Base-by-base conservation (phyloP, 805 yeast genomes). In the Saccharomycopsis sp. region DNA sequence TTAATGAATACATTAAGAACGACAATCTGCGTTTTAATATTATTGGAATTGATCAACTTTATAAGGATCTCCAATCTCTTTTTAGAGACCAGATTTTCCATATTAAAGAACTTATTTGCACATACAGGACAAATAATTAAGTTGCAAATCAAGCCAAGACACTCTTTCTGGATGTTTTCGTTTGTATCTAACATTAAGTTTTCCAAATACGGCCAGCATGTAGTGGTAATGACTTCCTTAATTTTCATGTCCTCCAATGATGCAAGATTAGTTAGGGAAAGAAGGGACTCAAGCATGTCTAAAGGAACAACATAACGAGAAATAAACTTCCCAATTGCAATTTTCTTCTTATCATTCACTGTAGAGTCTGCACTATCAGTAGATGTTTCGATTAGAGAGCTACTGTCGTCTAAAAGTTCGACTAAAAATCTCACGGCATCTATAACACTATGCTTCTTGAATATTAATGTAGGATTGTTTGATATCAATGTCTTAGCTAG, bases 231-330 rank as follows among this genome's bases (percentile, higher is more conserved):
- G 8, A 71, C 64, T 56, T 73, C 72, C 38, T 79, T 71, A 2
- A 72, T 70, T 1, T 67, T 62, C 29, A 65, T 64, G 7, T 68
- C 62, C 2, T 71, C 72, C 1, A 73, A 60, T 0, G 85, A 76
- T 0, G 84, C 68, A 2, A 82, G 56, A 63, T 83, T 82, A 9
- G 83, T 78, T 52, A 83, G 69, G 0, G 85, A 80, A 20, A 79
- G 65, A 38, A 82, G 67, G 0, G 77, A 63, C 58, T 78, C 80
- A 61, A 75, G 77, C 25, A 72, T 71, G 58, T 81, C 85, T 14
- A 77, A 63, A 2, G 63, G 62, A 0, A 75, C 69, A 19, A 54
- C 50, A 1, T 52, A 23, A 3, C 52, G 25, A 15, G 38, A 8
- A 17, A 58, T 54, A 29, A 58, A 61, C 35, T 41, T 23, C 5